Evolutionary conservation across 2,329 filamentous ascomycete species (phyloP).

Genomic region (Verruconis gallopava): DNA sequence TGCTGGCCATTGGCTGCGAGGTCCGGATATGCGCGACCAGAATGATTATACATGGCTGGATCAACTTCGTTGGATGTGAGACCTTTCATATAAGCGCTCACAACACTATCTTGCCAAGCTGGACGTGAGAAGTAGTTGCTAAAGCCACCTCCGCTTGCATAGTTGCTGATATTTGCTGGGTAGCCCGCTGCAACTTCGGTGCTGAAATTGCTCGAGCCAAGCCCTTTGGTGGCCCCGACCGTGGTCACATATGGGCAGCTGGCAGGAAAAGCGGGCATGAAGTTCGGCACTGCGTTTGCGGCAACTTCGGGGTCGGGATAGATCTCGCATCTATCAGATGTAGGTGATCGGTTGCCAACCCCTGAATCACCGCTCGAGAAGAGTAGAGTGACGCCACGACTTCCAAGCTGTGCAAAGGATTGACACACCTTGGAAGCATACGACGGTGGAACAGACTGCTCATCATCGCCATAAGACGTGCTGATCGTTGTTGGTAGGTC

Average conservation of each 20-base stretch:
- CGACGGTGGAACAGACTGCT: slow-evolving; percentile 24
- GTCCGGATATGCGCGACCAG: slow-evolving; percentile 11
- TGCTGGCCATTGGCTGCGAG: slow-evolving; percentile 9
- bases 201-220: background rate
- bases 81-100: slow-evolving; percentile 5
- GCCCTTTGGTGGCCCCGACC: slow-evolving; percentile 30
- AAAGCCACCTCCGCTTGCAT: slow-evolving; percentile 31
- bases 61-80: background rate
- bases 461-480: slow-evolving; percentile 28
- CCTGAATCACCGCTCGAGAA: slow-evolving; percentile 28
- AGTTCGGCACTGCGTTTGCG: slow-evolving; percentile 30
- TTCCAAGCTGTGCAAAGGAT: slow-evolving; percentile 27
- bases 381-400: slow-evolving; percentile 27
- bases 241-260: slow-evolving; percentile 36
- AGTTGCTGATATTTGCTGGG: slow-evolving; percentile 1
- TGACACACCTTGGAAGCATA: slow-evolving; percentile 27
- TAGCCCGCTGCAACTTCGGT: slow-evolving; percentile 25
- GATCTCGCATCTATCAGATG: no score
- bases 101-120: slow-evolving; percentile 23
- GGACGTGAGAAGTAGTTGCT: slow-evolving; percentile 30
- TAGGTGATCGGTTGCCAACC: slow-evolving; percentile 29
- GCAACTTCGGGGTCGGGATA: no score
- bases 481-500: slow-evolving; percentile 25
- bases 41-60: slow-evolving; percentile 9
- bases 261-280: slow-evolving; percentile 33